Evolutionary conservation across 163 green algal genomes (phyloP).

Genomic region (Scenedesmus sp.): DNA sequence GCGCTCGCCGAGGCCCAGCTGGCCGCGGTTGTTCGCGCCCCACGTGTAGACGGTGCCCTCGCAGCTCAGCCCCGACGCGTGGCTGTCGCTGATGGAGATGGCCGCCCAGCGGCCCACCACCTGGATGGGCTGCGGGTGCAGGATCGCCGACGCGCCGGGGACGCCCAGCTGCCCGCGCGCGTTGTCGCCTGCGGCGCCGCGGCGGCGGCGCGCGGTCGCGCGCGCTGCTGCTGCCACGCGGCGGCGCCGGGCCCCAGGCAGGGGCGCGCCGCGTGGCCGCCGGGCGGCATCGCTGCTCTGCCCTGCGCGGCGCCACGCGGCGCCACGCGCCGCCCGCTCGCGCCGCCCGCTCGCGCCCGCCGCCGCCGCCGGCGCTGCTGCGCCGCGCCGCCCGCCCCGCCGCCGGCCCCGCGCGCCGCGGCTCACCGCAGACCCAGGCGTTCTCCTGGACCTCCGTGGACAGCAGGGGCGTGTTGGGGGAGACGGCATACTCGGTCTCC

Average conservation of each 20-base stretch:
- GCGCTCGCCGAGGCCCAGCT: constrained; percentile 65
- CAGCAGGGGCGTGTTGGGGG: constrained; percentile 75
- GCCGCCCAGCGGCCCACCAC: constrained; percentile 76
- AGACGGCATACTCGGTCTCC: constrained; percentile 56
- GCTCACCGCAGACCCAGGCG: constrained; percentile 82
- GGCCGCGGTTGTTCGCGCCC: constrained; percentile 76
- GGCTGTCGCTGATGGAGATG: constrained; percentile 73
- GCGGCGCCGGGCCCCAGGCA: no score
- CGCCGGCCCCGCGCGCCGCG: no score
- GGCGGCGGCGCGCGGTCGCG: neutral
- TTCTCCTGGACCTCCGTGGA: constrained; percentile 82
- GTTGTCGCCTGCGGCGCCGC: constrained; percentile 67
- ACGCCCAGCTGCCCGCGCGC: constrained; percentile 74
- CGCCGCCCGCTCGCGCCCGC: no score
- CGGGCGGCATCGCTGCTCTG: no score
- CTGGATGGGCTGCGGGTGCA: constrained; percentile 71
- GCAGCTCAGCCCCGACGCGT: constrained; percentile 73
- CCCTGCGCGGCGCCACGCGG: no score
- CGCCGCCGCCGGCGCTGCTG: no score
- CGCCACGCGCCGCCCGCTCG: no score
- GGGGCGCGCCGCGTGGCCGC: no score
- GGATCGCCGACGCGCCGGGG: constrained; percentile 55
- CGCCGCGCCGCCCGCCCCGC: no score
- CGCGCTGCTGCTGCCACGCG: no score
- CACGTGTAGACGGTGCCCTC: constrained; percentile 84